Base-by-base conservation (phyloP, 164 flowering plant species). In the Buxus sempervirens region DNA sequence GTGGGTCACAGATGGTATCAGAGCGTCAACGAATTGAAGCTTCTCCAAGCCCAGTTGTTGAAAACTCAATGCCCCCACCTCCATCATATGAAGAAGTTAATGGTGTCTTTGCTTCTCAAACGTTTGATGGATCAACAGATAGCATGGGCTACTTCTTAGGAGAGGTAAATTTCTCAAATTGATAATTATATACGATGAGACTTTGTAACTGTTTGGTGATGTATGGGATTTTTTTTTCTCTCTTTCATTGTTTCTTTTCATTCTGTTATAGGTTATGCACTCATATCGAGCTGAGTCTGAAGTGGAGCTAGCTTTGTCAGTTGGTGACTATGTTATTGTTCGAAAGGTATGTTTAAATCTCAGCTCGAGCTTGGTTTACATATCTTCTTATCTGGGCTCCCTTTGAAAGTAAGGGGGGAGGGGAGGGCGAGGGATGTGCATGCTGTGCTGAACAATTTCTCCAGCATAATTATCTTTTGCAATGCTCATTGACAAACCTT, bases 21-120 rank as follows among this genome's bases (percentile, higher is more conserved):
- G 97, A 86, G 73, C 81, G 90, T 58, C 91, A 89, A 69, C 64
- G 84, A 54, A 85, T 85, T 76, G 97, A 95, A 82, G 96, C 90
- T 27, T 71, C 91, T 70, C 90, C 97, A 27, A 71, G 57, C 54
- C 79, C 84, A 56, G 73, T 54, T 65, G 72, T 66, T 25, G 90
- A 84, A 28, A 78, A 68, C 60, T 64, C 62, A 15, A 78, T 78
- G 81, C 84, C 93, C 49, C 89, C 94, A 49, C 92, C 93, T 58
- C 96, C 96, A 59, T 67, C 93, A 38, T 89, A 89, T 75, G 90
- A 86, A 76, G 95, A 86, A 76, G 82, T 75, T 45, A 84, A 88
- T 76, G 90, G 83, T 42, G 76, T 79, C 8, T 82, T 79, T 79
- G 77, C 85, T 66, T 78, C 88, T 75, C 81, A 79, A 61, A 61